Base-by-base conservation (phyloP, 2,329 filamentous ascomycete genomes). In the Fonsecaea nubica region DNA sequence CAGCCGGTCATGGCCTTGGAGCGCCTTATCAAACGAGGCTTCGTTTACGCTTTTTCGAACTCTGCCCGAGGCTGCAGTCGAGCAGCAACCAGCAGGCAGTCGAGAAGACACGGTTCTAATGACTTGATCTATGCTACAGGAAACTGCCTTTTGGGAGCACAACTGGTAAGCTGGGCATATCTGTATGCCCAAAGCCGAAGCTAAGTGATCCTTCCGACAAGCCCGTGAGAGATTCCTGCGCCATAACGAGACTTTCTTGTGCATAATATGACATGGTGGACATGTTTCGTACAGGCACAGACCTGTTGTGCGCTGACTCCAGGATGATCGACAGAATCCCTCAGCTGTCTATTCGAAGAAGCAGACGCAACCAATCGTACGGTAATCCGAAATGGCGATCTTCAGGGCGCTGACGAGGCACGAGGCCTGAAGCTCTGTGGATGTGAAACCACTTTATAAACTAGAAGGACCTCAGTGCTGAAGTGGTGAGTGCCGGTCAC, bases 121-220 rank as follows among this genome's bases (percentile, higher is more conserved):
- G 21, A 12, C 45, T 50, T 10, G 45, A 10, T 25, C n/a, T 25
- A 10, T 13, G 18, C 18, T 4, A 50, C 21, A 48, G 12, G 15
- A 25, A 50, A 21, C 5, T 4, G 45, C 13, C 18, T 21, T 25
- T 3, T 25, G 18, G 45, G 45, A 50, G 12, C 25, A 12, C 45
- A 50, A 50, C 45, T 21, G 35, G 40, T 36, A 59, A 58, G 25
- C 30, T 48, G 30, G 50, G 38, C 57, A 33, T 48, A 50, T 50
- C 38, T 59, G 3, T 25, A 25, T 25, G 25, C 25, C 25, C 25
- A 2, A 25, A 25, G 25, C 9, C 38, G 36, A 10, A 30, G 15
- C 40, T 59, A 30, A 59, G 57, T 40, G 50, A 59, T 59, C 57
- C 57, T 50, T n/a, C 36, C 9, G 57, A 25, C 57, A 18, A 48